A percentile compares a stretch with the other conserved stretches of the same genome.
Conservation (phyloP, 1,284 basidiomycete genomes). For the Cutaneotrichosporon sp. region DNA sequence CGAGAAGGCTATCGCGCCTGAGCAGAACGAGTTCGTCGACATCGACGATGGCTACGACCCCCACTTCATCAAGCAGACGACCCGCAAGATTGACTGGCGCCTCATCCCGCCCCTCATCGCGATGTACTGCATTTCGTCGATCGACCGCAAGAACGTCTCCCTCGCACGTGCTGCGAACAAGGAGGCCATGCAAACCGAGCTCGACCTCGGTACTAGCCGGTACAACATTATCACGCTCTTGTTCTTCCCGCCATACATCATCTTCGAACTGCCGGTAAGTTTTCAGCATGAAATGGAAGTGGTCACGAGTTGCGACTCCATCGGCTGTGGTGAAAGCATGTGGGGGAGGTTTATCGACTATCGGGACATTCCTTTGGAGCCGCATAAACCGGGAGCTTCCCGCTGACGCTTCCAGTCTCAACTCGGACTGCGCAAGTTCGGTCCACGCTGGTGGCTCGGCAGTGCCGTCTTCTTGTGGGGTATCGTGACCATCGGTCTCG, state of each 20-base stretch:
- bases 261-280: slow-evolving; percentile 35
- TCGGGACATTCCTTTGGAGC: too few species aligned
- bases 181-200: slow-evolving; percentile 11
- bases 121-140: slow-evolving; percentile 19
- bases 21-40: too few species aligned
- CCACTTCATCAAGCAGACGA: neutral
- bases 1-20: too few species aligned
- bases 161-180: slow-evolving; percentile 18
- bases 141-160: slow-evolving; percentile 23
- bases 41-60: slow-evolving; percentile 14
- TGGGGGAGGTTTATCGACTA: too few species aligned
- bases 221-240: slow-evolving; percentile 44
- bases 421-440: slow-evolving; percentile 23
- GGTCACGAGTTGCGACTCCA: too few species aligned
- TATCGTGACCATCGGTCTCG: slow-evolving; percentile 45
- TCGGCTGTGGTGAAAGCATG: too few species aligned
- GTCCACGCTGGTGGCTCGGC: slow-evolving; percentile 12
- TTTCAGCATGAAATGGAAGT: too few species aligned
- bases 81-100: slow-evolving; percentile 15
- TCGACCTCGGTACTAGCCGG: slow-evolving; percentile 25
- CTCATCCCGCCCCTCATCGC: slow-evolving; percentile 14
- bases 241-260: slow-evolving; percentile 23
- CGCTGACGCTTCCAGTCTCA: slow-evolving; percentile 9
- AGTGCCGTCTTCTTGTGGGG: slow-evolving; percentile 37
- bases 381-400: too few species aligned